phyloP scores from a whole-genome alignment of 176 grass and related monocot species.

The Bromus sterilis region DNA sequence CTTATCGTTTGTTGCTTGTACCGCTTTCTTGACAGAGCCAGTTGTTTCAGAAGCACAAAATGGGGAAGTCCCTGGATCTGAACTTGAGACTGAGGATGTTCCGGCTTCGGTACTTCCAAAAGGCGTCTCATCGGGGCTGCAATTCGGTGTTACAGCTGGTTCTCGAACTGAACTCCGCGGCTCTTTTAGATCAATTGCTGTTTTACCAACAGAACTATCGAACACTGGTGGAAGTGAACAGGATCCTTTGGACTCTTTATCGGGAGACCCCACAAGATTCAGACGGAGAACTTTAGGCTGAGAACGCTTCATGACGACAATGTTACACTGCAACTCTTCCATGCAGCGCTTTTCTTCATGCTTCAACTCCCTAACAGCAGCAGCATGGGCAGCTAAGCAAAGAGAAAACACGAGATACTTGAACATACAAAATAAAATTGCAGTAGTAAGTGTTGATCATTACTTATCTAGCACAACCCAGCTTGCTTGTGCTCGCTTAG shows the following conservation, averaged over 20 bases:
- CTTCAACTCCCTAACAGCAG: conserved; percentile 76
- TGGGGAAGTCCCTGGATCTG: conserved; percentile 86
- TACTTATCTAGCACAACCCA: conserved; percentile 99
- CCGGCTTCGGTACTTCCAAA: conserved; percentile 86
- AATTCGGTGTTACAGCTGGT: conserved; percentile 81
- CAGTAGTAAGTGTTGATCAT: conserved; percentile 22
- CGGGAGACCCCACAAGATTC: conserved; percentile 86
- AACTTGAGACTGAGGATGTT: conserved; percentile 92
- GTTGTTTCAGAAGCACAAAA: conserved; percentile 73
- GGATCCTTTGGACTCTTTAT: conserved; percentile 45
- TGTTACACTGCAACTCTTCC: conserved; percentile 96
- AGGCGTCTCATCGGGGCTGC: conserved; percentile 83
- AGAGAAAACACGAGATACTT: conserved; percentile 2
- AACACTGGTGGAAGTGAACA: conserved; percentile 22
- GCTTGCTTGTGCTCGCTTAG: conserved; percentile 75
- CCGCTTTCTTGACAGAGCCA: conserved; percentile 52
- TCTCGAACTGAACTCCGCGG: conserved; percentile 53
- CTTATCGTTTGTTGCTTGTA: conserved; percentile 39
- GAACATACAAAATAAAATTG: conserved; percentile 2
- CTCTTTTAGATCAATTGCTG: conserved; percentile 40
- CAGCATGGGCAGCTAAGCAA: conserved; percentile 10
- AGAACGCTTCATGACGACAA: conserved; percentile 95
- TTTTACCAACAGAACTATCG: conserved; percentile 35
- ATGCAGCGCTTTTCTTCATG: conserved; percentile 90
- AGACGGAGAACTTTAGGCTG: conserved; percentile 97